phyloP scores from a whole-genome alignment of 495 filamentous ascomycete genomes.

The Aspergillus affinis region DNA sequence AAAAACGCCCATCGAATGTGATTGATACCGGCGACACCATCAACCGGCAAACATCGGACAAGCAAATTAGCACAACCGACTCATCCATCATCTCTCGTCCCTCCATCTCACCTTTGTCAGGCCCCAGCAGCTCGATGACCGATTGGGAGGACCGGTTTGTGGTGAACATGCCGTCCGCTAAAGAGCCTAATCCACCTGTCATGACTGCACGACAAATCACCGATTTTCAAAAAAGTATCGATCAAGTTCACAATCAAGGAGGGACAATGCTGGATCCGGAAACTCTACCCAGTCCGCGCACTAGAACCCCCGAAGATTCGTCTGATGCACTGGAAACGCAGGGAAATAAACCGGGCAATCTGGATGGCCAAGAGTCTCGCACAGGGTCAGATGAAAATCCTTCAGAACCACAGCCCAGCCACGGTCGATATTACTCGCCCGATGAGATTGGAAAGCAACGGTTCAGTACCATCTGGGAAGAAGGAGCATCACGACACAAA shows the following conservation, averaged over 20 bases:
- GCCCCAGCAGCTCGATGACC: constrained; percentile 31
- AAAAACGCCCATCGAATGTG: background rate
- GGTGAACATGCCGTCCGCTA: constrained; percentile 47
- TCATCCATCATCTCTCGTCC: constrained; percentile 32
- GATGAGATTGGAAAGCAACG: constrained; percentile 45
- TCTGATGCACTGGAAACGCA: background rate
- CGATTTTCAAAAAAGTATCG: constrained; percentile 43
- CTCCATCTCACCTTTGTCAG: constrained; percentile 38
- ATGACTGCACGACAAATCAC: constrained; percentile 42
- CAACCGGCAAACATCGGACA: constrained; percentile 19
- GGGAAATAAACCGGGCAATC: constrained; percentile 12
- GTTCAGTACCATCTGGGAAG: constrained; percentile 42
- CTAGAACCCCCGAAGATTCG: constrained; percentile 28
- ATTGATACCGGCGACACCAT: constrained; percentile 17
- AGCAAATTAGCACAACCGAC: constrained; percentile 25
- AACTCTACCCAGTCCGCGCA: constrained; percentile 34
- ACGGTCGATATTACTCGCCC: constrained; percentile 38
- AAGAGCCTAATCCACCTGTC: constrained; percentile 42
- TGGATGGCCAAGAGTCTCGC: constrained; percentile 27
- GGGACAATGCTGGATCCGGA: constrained; percentile 34
- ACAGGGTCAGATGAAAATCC: constrained; percentile 11
- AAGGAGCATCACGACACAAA: constrained; percentile 25
- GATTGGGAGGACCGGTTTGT: constrained; percentile 49
- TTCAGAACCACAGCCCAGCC: constrained; percentile 4
- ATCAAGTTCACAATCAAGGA: constrained; percentile 30